These are phyloP conservation scores for Scheffersomyces parashehatae DNA, from an alignment of 1,139 yeast species.

Conservation along the genomic window DNA sequence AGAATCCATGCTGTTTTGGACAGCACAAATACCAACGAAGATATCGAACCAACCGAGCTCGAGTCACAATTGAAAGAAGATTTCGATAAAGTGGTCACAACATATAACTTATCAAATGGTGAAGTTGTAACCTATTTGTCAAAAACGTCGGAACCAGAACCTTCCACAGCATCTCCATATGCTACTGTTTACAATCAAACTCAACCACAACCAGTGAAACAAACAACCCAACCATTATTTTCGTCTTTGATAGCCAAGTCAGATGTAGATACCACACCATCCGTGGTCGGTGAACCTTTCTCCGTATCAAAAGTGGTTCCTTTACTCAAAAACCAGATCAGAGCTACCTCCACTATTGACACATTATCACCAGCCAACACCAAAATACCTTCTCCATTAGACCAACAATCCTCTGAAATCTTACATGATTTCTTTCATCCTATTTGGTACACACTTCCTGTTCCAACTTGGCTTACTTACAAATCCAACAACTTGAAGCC, in stretches of 20 bases:
- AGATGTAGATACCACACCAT: slow-evolving; percentile 63
- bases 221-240: slow-evolving; percentile 60
- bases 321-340: slow-evolving; percentile 28
- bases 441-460: slow-evolving; percentile 78
- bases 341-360: slow-evolving; percentile 45
- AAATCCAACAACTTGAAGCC: slow-evolving; percentile 23
- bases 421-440: slow-evolving; percentile 79
- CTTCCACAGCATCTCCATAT: slow-evolving; percentile 14
- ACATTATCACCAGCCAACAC: slow-evolving; percentile 47
- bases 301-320: slow-evolving; percentile 62
- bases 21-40: slow-evolving; percentile 7
- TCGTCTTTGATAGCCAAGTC: slow-evolving; percentile 67
- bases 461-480: slow-evolving; percentile 79
- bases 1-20: slow-evolving; percentile 26
- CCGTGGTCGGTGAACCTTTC: slow-evolving; percentile 60
- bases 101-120: slow-evolving; percentile 59
- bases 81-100: slow-evolving; percentile 64
- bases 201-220: slow-evolving; percentile 23
- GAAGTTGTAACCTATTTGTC: slow-evolving; percentile 54
- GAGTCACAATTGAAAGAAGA: slow-evolving; percentile 47
- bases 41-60: slow-evolving; percentile 23
- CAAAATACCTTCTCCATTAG: slow-evolving; percentile 60
- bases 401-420: slow-evolving; percentile 64
- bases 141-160: slow-evolving; percentile 31
- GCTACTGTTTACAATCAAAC: slow-evolving; percentile 17